Evolutionary conservation across 2,329 filamentous ascomycete species (phyloP), one percentile per base, ranked within the genome.

Genomic region (Hypomyces perniciosus): DNA sequence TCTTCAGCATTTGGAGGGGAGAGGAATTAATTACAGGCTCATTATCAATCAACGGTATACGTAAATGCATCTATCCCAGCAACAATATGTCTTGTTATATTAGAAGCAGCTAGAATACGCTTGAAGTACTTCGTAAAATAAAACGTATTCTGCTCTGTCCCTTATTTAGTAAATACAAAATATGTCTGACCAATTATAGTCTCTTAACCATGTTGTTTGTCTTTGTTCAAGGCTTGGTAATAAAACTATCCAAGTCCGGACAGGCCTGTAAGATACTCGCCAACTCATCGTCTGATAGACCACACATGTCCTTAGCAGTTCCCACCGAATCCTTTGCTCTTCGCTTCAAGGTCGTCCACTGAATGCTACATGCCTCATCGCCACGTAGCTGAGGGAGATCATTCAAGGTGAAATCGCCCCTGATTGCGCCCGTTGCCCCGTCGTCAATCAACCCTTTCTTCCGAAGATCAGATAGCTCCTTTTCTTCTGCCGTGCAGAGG

Each of bases 211-310:
- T 38, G 10, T 2, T 38, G 6, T 20, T 6, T 38, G 35, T 20
- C 20, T 20, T 20, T 20, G 20, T 20, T 20, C 20, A 20, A 20
- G 20, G 20, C 20, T 20, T 20, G 20, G 20, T 20, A 28, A 42
- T 29, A 26, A 9, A 27, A 44, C 10, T 7, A 12, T 53, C 51
- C 44, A 53, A 37, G 33, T 51, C 51, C 12, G 51, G 51, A 31
- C 51, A 53, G 12, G 51, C 51, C 12, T 53, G 43, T n/a, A 53
- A 27, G 29, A 53, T 12, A 29, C 51, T 53, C 30, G 51, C 51
- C 13, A 51, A 6, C 26, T 53, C 51, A n/a, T 51, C 51, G 4
- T 53, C 51, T 1, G 44, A 46, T 2, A 53, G 29, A 12, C 51
- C 48, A 2, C 6, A 8, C 20, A 27, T 41, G 4, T 27, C 38